Evolutionary conservation across 768 basidiomycete genomes (phyloP), one percentile per base, ranked within the genome.

Genomic region (Suillus brevipes): DNA sequence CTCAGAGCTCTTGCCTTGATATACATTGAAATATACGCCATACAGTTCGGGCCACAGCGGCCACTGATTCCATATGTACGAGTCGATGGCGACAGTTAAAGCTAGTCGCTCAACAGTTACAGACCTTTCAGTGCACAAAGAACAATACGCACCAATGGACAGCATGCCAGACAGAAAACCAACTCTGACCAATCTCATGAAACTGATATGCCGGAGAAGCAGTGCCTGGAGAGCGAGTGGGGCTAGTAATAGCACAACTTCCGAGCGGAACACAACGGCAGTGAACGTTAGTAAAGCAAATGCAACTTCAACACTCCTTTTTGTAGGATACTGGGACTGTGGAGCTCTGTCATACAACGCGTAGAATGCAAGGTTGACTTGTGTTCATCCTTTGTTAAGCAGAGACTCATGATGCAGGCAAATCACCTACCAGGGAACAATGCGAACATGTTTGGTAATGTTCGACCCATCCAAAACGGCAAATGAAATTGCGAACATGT

Each of bases 401-500:
- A 34, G 42, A 50, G 12, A 10, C n/a, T 42, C 42, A 8, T 56
- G 43, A 42, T 14, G n/a, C 7, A 34, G 53, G 1, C n/a, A 23
- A 42, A 20, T 55, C n/a, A 67, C 78, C 28, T 67, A 96, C 95
- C 92, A 53, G 89, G 86, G 2, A 91, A 79, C 20, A 95, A 78
- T 4, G 95, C 95, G 66, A 95, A 88, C 89, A 95, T 97, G 74
- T 99, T 99, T 1, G 97, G 97, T 8, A 99, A 77, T 0, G 97
- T 97, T 62, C 97, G 79, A 3, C 95, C 89, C 82, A 95, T 92
- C 89, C 94, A 99, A 75, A 94, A 99, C 8, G 89, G 89, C 6
- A 96, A 73, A 73, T 99, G 97, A 72, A 97, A 99, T 72, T 97
- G 95, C 0, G 89, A 87, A 68, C 87, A 82, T 4, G 87, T 87